Evolutionary conservation across 1,284 basidiomycete species (phyloP).

Genomic region (Cerrena zonata): DNA sequence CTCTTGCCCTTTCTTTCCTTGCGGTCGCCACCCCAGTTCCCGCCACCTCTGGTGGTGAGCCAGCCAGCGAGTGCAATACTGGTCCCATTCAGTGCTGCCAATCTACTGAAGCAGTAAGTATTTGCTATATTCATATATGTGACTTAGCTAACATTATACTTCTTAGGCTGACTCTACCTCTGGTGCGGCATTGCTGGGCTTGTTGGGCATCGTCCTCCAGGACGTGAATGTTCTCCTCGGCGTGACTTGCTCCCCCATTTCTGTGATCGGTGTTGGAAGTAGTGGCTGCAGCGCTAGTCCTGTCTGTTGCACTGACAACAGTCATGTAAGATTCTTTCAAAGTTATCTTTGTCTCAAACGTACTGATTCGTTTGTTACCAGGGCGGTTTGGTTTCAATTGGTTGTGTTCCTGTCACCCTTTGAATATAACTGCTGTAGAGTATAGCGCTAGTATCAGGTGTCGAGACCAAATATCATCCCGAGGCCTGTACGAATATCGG

Average conservation of each 20-base stretch:
- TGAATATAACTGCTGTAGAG: too few relatives aligned
- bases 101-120: slow-evolving; percentile 3
- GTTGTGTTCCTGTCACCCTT: slow-evolving; percentile 17
- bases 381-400: slow-evolving; percentile 21
- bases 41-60: not conserved
- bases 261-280: slow-evolving; percentile 9
- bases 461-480: not conserved
- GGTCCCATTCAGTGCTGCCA: slow-evolving; percentile 12
- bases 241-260: slow-evolving; percentile 15
- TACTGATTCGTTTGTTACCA: too few relatives aligned
- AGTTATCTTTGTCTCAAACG: too few relatives aligned
- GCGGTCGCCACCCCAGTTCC: slow-evolving; percentile 4
- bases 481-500: not conserved
- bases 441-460: not conserved
- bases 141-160: not conserved
- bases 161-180: not conserved
- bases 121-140: not conserved
- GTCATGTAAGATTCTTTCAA: slow-evolving; percentile 1
- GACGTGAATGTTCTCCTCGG: slow-evolving; percentile 14
- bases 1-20: not conserved
- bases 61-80: slow-evolving; percentile 7
- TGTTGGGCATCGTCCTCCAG: slow-evolving; percentile 10
- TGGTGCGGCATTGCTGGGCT: not conserved
- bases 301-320: slow-evolving; percentile 9
- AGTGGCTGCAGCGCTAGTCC: slow-evolving; percentile 2